Conservation (phyloP, 139 green algal species). For the Tetraselmis striata region DNA sequence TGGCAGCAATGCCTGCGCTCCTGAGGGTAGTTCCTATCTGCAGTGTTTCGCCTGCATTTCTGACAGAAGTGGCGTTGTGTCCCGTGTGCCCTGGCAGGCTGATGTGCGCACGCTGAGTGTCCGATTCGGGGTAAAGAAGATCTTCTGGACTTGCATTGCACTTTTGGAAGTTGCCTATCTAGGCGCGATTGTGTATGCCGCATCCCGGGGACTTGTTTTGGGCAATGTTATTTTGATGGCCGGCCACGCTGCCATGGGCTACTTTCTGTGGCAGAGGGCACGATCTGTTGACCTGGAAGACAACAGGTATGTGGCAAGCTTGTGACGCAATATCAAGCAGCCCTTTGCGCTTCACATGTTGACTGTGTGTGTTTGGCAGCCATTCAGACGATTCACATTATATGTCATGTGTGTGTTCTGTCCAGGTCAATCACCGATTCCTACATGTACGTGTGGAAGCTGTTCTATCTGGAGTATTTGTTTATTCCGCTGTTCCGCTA, state of each 20-base stretch:
- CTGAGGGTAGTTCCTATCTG: no score
- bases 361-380: not conserved
- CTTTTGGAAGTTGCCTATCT: slow-evolving; percentile 69
- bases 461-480: slow-evolving; percentile 91
- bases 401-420: not conserved
- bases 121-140: slow-evolving; percentile 44
- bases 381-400: no score
- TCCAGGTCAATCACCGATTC: slow-evolving; percentile 24
- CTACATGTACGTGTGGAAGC: slow-evolving; percentile 83
- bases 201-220: not conserved
- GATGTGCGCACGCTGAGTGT: slow-evolving; percentile 80
- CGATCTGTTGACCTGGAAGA: slow-evolving; percentile 40
- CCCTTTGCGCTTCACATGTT: not conserved
- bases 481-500: slow-evolving; percentile 71
- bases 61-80: not conserved
- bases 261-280: slow-evolving; percentile 35
- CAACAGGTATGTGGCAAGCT: not conserved
- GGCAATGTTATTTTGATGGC: not conserved
- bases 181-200: slow-evolving; percentile 37
- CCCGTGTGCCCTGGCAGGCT: slow-evolving; percentile 14
- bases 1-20: no score
- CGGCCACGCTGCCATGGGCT: slow-evolving; percentile 10
- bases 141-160: slow-evolving; percentile 84
- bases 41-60: slow-evolving; percentile 2
- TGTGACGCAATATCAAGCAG: not conserved